These are phyloP conservation scores for Pythium grandisporangium DNA, from an alignment of 352 stramenopile species.

Conservation along the genomic window DNA sequence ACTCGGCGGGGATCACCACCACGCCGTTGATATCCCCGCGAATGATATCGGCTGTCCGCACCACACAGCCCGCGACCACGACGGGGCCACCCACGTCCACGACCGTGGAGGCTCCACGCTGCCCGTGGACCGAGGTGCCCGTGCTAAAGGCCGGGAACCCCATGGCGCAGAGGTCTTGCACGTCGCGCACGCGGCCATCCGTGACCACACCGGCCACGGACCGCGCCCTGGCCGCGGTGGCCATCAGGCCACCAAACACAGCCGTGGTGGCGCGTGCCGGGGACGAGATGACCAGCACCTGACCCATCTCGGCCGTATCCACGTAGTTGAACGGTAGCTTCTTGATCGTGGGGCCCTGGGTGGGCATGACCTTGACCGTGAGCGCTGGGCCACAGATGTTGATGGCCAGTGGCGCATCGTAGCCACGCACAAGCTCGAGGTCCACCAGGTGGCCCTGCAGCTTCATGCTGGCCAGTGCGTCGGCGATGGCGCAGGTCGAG, in stretches of 20 bases:
- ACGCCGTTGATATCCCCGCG: slow-evolving; percentile 77
- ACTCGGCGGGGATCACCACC: slow-evolving; percentile 64
- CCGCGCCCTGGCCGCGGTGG: slow-evolving; percentile 59
- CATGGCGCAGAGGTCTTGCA: slow-evolving; percentile 62
- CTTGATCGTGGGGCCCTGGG: slow-evolving; percentile 43
- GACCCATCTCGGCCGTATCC: slow-evolving; percentile 58
- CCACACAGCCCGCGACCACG: slow-evolving; percentile 62
- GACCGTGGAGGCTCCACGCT: slow-evolving; percentile 44
- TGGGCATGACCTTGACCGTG: slow-evolving; percentile 67
- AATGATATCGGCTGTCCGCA: slow-evolving; percentile 74
- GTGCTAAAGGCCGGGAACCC: slow-evolving; percentile 59
- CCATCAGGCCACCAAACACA: slow-evolving; percentile 66
- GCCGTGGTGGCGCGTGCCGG: slow-evolving; percentile 35
- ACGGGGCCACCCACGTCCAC: slow-evolving; percentile 62
- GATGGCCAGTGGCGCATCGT: slow-evolving; percentile 35
- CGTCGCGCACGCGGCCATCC: slow-evolving; percentile 62
- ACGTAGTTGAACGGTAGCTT: slow-evolving; percentile 75
- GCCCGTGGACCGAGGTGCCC: slow-evolving; percentile 68
- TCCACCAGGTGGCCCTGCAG: slow-evolving; percentile 75
- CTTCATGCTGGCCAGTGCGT: slow-evolving; percentile 67
- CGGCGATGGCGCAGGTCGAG: slow-evolving; percentile 71
- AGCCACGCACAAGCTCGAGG: slow-evolving; percentile 58
- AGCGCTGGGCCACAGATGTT: slow-evolving; percentile 73
- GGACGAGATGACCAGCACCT: slow-evolving; percentile 74
- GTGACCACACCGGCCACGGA: slow-evolving; percentile 60